Evolutionary conservation across 2,329 filamentous ascomycete species (phyloP).

Genomic region (Boeremia exigua): DNA sequence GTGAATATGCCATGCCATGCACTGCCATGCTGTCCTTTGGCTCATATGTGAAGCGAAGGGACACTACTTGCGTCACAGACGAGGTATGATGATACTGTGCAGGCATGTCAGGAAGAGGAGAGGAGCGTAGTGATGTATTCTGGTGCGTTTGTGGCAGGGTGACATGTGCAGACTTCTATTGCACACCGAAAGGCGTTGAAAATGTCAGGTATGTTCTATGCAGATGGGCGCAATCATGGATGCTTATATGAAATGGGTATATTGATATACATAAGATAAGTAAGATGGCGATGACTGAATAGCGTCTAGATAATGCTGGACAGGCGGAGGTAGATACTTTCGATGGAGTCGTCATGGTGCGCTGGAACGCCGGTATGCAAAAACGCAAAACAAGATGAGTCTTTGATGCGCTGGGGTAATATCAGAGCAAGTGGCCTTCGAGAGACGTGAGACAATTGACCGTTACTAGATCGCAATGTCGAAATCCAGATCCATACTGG

Average conservation of each 20-base stretch:
- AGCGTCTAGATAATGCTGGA: not conserved
- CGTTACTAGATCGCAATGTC: slow-evolving; percentile 77
- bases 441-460: too few relatives aligned
- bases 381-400: not conserved
- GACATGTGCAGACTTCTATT: not conserved
- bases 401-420: not conserved
- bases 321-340: not conserved
- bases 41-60: too few relatives aligned
- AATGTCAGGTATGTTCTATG: not conserved
- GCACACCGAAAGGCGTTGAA: not conserved
- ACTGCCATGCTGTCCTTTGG: too few relatives aligned
- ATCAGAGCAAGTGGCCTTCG: not conserved
- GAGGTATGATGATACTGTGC: too few relatives aligned
- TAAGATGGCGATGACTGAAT: not conserved
- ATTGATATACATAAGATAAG: slow-evolving; percentile 4
- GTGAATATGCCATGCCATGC: too few relatives aligned
- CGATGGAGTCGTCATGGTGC: not conserved
- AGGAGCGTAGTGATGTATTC: too few relatives aligned
- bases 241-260: slow-evolving; percentile 3
- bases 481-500: slow-evolving; percentile 84
- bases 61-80: too few relatives aligned
- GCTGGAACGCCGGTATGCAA: slow-evolving; percentile 11
- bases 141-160: too few relatives aligned
- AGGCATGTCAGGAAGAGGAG: too few relatives aligned
- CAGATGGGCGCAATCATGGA: not conserved